A percentile compares a stretch with the other conserved stretches of the same genome.
Evolutionary conservation across 371 early-diverging fungal genomes (phyloP).

Genomic region (Mucor plumbeus): DNA sequence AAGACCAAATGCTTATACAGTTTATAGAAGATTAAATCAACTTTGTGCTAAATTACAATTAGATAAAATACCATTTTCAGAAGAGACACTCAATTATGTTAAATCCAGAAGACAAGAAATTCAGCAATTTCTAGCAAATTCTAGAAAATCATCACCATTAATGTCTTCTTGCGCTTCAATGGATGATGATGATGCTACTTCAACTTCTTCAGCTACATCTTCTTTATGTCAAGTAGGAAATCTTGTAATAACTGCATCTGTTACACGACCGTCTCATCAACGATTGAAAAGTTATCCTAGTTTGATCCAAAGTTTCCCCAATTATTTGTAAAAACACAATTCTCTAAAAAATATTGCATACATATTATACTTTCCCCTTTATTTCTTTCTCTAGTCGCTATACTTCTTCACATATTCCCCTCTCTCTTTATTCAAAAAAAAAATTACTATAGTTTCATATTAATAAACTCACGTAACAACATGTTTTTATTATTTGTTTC

Average conservation of each 20-base stretch:
- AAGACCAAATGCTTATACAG: conserved; percentile 45
- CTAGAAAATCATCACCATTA: conserved; percentile 9
- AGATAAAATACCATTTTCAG: conserved; percentile 5
- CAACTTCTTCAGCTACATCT: conserved; percentile 15
- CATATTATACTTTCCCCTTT: neutral
- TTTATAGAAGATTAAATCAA: conserved; percentile 32
- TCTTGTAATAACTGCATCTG: conserved; percentile 43
- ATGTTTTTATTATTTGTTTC: neutral
- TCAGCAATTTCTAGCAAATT: conserved; percentile 17
- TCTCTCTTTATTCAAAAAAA: neutral
- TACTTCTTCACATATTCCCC: neutral
- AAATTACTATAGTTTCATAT: neutral
- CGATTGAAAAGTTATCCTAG: conserved; percentile 45
- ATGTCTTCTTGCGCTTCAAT: conserved; percentile 1
- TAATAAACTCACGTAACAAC: neutral
- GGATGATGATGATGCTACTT: conserved; percentile 14
- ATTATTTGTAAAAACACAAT: conserved; percentile 11
- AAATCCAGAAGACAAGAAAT: conserved; percentile 17
- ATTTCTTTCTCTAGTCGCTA: neutral
- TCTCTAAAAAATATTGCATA: neutral
- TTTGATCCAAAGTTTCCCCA: conserved; percentile 33
- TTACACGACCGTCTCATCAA: conserved; percentile 44
- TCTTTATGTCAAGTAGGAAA: conserved; percentile 35
- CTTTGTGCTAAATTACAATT: conserved; percentile 10
- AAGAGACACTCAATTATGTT: conserved; percentile 11